Conservation (phyloP, 257 asterid species). For the Fraxinus pennsylvanica region DNA sequence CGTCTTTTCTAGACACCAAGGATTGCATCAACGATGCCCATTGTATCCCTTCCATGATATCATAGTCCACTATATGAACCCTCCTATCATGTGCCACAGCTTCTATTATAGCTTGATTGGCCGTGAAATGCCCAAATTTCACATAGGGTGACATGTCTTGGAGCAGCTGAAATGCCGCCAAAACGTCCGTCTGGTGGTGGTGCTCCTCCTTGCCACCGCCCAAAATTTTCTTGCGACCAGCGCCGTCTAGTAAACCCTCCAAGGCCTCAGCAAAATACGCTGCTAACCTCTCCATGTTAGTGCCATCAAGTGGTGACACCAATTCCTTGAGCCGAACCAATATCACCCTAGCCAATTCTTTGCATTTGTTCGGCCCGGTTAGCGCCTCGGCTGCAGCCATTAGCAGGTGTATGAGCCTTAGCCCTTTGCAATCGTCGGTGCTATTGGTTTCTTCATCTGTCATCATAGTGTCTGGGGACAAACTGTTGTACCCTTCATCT, state of each 20-base stretch:
- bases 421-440: constrained; percentile 32
- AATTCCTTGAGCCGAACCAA: constrained; percentile 95
- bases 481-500: constrained; percentile 35
- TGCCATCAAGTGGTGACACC: constrained; percentile 60
- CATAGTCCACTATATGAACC: constrained; percentile 81
- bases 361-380: constrained; percentile 52
- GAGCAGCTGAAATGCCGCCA: constrained; percentile 72
- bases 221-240: constrained; percentile 17
- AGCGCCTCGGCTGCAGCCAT: constrained; percentile 88
- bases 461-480: constrained; percentile 41
- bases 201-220: constrained; percentile 48
- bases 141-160: constrained; percentile 87
- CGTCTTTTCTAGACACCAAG: constrained; percentile 66
- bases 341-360: constrained; percentile 83
- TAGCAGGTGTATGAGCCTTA: constrained; percentile 73
- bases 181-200: constrained; percentile 51
- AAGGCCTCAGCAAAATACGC: constrained; percentile 76
- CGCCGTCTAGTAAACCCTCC: constrained; percentile 56
- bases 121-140: constrained; percentile 82
- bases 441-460: constrained; percentile 30
- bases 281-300: constrained; percentile 74
- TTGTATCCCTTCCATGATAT: constrained; percentile 85
- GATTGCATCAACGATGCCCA: constrained; percentile 90
- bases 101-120: constrained; percentile 80
- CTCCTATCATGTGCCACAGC: constrained; percentile 61